Percentiles rank a stretch among this genome's conserved stretches.
These are phyloP conservation scores for Nakazawaea molendinolei DNA, from an alignment of 805 yeast species.

Conservation along the genomic window DNA sequence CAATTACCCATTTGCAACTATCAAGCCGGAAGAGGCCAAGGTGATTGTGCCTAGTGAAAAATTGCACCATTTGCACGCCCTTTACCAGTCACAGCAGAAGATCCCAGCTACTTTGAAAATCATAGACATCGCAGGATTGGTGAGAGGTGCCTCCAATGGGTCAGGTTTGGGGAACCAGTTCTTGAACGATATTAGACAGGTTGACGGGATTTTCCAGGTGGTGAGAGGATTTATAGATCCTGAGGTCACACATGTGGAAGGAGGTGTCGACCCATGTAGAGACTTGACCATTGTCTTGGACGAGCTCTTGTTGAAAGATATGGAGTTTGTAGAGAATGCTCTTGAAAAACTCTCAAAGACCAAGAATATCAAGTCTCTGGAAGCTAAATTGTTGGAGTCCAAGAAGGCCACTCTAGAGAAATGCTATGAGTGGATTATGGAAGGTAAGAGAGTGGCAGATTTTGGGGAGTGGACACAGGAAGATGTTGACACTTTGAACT, in stretches of 20 bases:
- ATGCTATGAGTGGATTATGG: slow-evolving; percentile 72
- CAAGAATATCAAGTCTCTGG: slow-evolving; percentile 72
- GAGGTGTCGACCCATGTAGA: slow-evolving; percentile 92
- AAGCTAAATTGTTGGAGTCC: slow-evolving; percentile 65
- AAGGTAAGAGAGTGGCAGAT: slow-evolving; percentile 84
- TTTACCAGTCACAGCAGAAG: slow-evolving; percentile 76
- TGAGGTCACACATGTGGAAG: slow-evolving; percentile 94
- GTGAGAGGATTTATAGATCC: slow-evolving; percentile 98
- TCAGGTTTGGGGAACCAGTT: slow-evolving; percentile 98
- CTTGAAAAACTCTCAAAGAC: slow-evolving; percentile 52
- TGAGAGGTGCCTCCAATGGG: slow-evolving; percentile 94
- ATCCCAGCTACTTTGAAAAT: slow-evolving; percentile 92
- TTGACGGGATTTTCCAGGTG: slow-evolving; percentile 96
- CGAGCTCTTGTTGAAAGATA: slow-evolving; percentile 93
- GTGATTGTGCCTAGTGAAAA: slow-evolving; percentile 90
- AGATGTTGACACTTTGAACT: slow-evolving; percentile 87
- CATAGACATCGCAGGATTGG: slow-evolving; percentile 96
- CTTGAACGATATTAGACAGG: slow-evolving; percentile 93
- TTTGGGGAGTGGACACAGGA: slow-evolving; percentile 74
- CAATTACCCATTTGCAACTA: slow-evolving; percentile 96
- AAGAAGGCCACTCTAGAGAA: slow-evolving; percentile 74
- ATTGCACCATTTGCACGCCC: slow-evolving; percentile 65
- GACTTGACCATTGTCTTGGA: slow-evolving; percentile 88
- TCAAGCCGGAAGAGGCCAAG: slow-evolving; percentile 97
- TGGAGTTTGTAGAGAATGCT: slow-evolving; percentile 72